Evolutionary conservation across 2,329 filamentous ascomycete genomes (phyloP), one percentile per base, ranked within the genome.

Genomic region (Cladosporium phlei): DNA sequence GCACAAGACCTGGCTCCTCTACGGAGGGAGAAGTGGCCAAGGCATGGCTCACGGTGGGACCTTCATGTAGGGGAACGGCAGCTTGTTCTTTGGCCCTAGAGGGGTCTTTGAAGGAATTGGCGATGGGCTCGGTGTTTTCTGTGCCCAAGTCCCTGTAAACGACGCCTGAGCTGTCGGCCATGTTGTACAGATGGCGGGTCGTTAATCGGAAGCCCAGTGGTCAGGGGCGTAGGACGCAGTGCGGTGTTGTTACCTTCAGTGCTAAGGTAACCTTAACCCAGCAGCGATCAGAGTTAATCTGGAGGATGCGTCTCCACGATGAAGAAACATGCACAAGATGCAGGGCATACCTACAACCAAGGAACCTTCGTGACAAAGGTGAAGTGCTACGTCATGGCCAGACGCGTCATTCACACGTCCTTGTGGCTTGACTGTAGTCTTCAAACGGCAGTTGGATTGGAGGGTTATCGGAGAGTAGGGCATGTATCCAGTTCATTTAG

Each of bases 41-140:
- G 5, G 68, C 67, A 63, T 75, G 72, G 56, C 70, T 73, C 21
- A 64, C 65, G 5, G 71, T 74, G 9, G 72, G 66, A 35, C 67
- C 56, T 42, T 74, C 66, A 16, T 57, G 56, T 39, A 74, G 46
- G 6, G 67, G 53, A 16, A 55, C 54, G 6, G 60, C 49, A 5
- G 47, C 25, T 35, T 66, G 60, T 20, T 50, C 46, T 49, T 64
- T 61, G 40, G 60, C 51, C n/a, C n/a, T n/a, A n/a, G n/a, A n/a
- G n/a, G n/a, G n/a, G n/a, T n/a, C n/a, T n/a, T n/a, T n/a, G n/a
- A n/a, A n/a, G 4, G 63, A 60, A 40, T 65, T 55, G 3, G 56
- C 59, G n/a, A 62, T 52, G 5, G 58, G 51, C 11, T 56, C 50
- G 33, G 52, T 59, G 48, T 63, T 56, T 5, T 65, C 64, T 8